Conservation (phyloP, 495 filamentous ascomycete genomes). For the Chaetomium fimeti region DNA sequence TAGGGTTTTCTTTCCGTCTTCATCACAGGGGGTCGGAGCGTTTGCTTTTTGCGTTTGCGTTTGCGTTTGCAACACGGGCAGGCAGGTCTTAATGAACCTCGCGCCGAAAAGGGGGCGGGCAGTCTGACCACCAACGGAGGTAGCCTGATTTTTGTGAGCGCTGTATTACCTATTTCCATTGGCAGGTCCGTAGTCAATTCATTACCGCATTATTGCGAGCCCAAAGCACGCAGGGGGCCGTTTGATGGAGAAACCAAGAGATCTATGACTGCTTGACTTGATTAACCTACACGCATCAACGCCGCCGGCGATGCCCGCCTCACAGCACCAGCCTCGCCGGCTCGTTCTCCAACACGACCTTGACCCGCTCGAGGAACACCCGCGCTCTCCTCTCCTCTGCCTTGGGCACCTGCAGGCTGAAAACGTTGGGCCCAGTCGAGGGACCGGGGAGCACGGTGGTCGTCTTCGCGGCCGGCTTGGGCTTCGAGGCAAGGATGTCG, state of each 20-base stretch:
- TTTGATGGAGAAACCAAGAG: neutral
- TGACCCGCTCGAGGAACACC: slow-evolving; percentile 79
- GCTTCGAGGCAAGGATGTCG: slow-evolving; percentile 62
- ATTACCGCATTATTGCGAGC: neutral
- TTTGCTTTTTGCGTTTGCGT: neutral
- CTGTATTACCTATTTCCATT: neutral
- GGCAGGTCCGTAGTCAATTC: neutral
- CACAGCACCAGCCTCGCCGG: slow-evolving; percentile 73
- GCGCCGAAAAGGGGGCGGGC: neutral
- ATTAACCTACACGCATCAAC: slow-evolving; percentile 7
- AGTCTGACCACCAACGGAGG: neutral
- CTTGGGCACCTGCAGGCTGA: slow-evolving; percentile 72
- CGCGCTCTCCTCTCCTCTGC: slow-evolving; percentile 76
- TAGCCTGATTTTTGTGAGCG: neutral
- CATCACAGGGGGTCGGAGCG: neutral
- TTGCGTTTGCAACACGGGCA: neutral
- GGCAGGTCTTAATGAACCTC: neutral
- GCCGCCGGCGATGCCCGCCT: neutral
- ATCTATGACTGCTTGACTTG: slow-evolving; percentile 11
- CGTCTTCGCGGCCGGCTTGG: slow-evolving; percentile 32
- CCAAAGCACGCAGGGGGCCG: neutral
- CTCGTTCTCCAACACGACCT: slow-evolving; percentile 75
- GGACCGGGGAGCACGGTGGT: slow-evolving; percentile 36
- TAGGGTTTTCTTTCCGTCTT: neutral
- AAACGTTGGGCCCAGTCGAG: slow-evolving; percentile 65